Percentiles rank a stretch among this genome's conserved stretches.
phyloP scores from a whole-genome alignment of 768 basidiomycete genomes.

The Lenzites betulinus region DNA sequence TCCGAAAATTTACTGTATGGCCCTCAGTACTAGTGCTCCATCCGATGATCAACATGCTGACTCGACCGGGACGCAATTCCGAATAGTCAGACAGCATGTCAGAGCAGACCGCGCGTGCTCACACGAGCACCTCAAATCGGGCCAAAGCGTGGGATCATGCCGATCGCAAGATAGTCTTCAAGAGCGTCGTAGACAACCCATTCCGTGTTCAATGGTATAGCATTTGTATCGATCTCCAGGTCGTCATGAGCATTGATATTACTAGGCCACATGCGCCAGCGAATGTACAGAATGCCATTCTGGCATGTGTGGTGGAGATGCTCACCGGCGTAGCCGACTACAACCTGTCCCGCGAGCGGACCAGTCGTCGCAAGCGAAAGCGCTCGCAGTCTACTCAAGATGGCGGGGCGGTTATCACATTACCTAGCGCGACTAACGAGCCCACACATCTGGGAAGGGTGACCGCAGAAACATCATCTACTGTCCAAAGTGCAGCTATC shows the following conservation, averaged over 20 bases:
- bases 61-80: no score
- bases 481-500: background rate
- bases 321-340: conserved; percentile 54
- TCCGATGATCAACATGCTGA: no score
- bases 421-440: no score
- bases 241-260: background rate
- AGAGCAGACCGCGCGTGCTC: conserved; percentile 49
- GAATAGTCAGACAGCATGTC: conserved; percentile 40
- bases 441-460: background rate
- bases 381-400: conserved; percentile 13
- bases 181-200: conserved; percentile 71
- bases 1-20: background rate
- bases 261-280: conserved; percentile 44
- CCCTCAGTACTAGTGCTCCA: background rate
- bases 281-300: conserved; percentile 61
- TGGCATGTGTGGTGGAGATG: conserved; percentile 51
- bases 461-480: background rate
- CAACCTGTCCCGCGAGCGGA: conserved; percentile 36
- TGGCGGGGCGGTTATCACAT: background rate
- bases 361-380: conserved; percentile 44
- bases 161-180: conserved; percentile 69
- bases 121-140: conserved; percentile 66
- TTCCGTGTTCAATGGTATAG: conserved; percentile 67
- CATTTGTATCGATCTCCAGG: no score
- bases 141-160: conserved; percentile 44